Base-by-base conservation (phyloP, 768 basidiomycete genomes). In the Suillus subaureus region DNA sequence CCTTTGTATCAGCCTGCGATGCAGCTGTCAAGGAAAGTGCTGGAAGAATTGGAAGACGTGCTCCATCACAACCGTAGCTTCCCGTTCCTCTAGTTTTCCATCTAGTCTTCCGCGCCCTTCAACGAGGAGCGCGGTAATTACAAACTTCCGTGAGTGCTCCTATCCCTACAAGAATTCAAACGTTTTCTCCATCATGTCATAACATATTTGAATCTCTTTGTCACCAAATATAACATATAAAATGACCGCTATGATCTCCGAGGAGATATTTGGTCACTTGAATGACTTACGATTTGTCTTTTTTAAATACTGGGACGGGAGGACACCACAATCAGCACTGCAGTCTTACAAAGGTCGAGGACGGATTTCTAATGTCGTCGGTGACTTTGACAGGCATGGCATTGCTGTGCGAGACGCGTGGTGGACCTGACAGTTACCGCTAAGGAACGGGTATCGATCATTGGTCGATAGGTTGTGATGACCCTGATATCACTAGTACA, bases 61-160 rank as follows among this genome's bases (percentile, higher is more conserved):
- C 5, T 12, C 16, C 7, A 28, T 47, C 21, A 37, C n/a, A 23
- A 23, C n/a, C 23, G 35, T 35, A 39, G 39, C 39, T 23, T 58
- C 40, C 9, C 28, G 26, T 42, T 40, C 26, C 26, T 40, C 57
- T 11, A 60, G 57, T 40, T 40, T 39, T 58, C 23, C 23, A 58
- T 58, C 23, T 21, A 26, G 39, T 28, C 16, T 60, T 3, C 28
- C 57, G 12, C 11, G 39, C 26, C 1, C 39, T 8, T 39, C 57
- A 58, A 18, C 2, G 57, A 58, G 57, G 57, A 40, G 16, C 39
- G 26, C 57, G 57, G 57, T 60, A 60, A 60, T 60, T 60, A 58
- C 57, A 42, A 42, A 0, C 57, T 60, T 26, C 39, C 26, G 26
- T 60, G 39, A 26, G 57, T 60, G 18, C 39, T 60, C 26, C 39